Evolutionary conservation across 805 yeast genomes (phyloP).

Genomic region (Aciculoconidium aculeatum): DNA sequence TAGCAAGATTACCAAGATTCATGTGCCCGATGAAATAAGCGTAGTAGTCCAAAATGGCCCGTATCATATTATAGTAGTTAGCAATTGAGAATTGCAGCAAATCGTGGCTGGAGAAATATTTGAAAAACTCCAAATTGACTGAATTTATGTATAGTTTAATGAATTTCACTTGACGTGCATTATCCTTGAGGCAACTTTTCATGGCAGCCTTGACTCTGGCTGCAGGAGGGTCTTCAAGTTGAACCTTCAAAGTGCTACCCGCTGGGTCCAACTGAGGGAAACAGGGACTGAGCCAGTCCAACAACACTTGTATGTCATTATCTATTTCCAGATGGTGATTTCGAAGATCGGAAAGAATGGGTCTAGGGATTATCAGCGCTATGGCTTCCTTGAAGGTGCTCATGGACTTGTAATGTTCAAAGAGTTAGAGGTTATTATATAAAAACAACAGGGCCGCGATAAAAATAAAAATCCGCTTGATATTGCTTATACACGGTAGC

Average conservation of each 20-base stretch:
- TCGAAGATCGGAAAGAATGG: conserved; percentile 8
- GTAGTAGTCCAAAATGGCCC: conserved; percentile 18
- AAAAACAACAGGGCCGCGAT: no score
- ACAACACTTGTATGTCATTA: conserved; percentile 28
- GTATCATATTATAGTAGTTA: conserved; percentile 13
- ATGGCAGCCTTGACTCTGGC: conserved; percentile 32
- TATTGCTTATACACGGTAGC: no score
- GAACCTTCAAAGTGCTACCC: not conserved
- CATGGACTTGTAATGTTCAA: no score
- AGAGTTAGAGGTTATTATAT: no score
- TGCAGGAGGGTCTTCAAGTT: not conserved
- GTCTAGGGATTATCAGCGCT: conserved; percentile 8
- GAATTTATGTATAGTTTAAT: conserved; percentile 29
- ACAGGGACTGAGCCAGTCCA: conserved; percentile 29
- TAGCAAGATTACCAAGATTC: conserved; percentile 16
- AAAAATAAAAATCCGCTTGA: no score
- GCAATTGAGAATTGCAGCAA: conserved; percentile 7
- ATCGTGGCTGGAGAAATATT: conserved; percentile 7
- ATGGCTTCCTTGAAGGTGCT: conserved; percentile 3
- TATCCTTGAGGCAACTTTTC: conserved; percentile 30
- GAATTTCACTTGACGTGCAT: conserved; percentile 26
- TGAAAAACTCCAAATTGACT: conserved; percentile 17
- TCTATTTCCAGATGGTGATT: conserved; percentile 19
- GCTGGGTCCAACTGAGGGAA: conserved; percentile 14
- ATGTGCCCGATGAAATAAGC: conserved; percentile 17